A percentile compares a stretch with the other conserved stretches of the same genome.
These are phyloP conservation scores for Suhomyces guaymorum DNA, from an alignment of 1,139 yeast species.

Conservation along the genomic window DNA sequence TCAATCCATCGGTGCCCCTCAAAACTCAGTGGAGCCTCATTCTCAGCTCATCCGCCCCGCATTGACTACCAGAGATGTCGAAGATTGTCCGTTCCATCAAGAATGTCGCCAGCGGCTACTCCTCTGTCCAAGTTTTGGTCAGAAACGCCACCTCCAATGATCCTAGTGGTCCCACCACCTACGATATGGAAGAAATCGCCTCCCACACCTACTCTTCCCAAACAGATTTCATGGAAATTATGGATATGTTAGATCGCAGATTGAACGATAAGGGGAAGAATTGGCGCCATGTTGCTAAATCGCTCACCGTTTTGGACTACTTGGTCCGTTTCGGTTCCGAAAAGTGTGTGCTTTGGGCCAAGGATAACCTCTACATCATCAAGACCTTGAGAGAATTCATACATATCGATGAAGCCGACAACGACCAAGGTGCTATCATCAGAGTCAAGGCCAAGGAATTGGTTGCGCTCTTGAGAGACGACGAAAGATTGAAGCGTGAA, in stretches of 20 bases:
- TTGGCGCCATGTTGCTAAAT: constrained; percentile 96
- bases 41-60: not conserved
- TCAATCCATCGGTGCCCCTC: no score
- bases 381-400: constrained; percentile 92
- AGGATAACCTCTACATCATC: constrained; percentile 83
- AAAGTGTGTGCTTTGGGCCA: constrained; percentile 91
- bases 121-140: constrained; percentile 81
- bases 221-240: constrained; percentile 82
- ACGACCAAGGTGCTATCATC: constrained; percentile 87
- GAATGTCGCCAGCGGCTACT: constrained; percentile 91
- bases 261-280: constrained; percentile 95
- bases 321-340: constrained; percentile 87
- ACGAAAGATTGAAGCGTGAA: constrained; percentile 77
- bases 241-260: constrained; percentile 95
- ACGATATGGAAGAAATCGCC: constrained; percentile 84
- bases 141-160: constrained; percentile 95
- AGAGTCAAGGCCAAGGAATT: constrained; percentile 91
- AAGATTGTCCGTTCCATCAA: constrained; percentile 85
- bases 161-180: constrained; percentile 77
- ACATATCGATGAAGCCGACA: constrained; percentile 74
- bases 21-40: no score
- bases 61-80: constrained; percentile 58
- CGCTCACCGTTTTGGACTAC: constrained; percentile 84
- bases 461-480: constrained; percentile 76
- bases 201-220: constrained; percentile 67